A percentile compares a stretch with the other conserved stretches of the same genome.
phyloP scores from a whole-genome alignment of 75 land plant species.

The Sequoiadendron giganteum region DNA sequence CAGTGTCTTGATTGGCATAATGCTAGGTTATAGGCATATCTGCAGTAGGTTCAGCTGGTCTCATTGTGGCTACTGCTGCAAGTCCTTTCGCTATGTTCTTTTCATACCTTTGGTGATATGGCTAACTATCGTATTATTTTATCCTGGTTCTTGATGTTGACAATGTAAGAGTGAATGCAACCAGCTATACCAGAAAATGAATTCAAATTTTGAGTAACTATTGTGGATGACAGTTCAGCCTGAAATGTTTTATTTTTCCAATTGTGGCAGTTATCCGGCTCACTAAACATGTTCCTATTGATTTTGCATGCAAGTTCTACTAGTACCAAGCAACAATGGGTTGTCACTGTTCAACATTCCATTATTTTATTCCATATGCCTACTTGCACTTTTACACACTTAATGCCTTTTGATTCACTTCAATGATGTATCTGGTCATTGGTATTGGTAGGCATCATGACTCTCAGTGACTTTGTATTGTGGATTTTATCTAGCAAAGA shows the following conservation, averaged over 20 bases:
- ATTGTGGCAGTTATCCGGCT: neutral
- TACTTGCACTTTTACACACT: neutral
- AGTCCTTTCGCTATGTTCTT: neutral
- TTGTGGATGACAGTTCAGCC: neutral
- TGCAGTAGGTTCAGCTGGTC: neutral
- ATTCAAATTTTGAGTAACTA: neutral
- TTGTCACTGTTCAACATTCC: neutral
- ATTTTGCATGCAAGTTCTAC: neutral
- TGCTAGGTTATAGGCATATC: neutral
- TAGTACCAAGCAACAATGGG: neutral
- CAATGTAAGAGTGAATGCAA: neutral
- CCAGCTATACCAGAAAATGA: neutral
- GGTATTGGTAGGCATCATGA: neutral
- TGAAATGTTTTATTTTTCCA: neutral
- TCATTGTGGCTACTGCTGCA: neutral
- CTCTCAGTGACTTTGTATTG: neutral
- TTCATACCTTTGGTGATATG: neutral
- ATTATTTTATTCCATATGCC: neutral
- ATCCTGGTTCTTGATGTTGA: neutral
- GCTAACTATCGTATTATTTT: neutral
- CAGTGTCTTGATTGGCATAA: neutral
- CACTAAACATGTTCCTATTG: neutral
- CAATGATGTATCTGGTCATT: neutral
- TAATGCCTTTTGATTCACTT: neutral
- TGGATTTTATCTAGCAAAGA: neutral